Conservation (phyloP, 139 green algal species). For the Picocystis salinarum region DNA sequence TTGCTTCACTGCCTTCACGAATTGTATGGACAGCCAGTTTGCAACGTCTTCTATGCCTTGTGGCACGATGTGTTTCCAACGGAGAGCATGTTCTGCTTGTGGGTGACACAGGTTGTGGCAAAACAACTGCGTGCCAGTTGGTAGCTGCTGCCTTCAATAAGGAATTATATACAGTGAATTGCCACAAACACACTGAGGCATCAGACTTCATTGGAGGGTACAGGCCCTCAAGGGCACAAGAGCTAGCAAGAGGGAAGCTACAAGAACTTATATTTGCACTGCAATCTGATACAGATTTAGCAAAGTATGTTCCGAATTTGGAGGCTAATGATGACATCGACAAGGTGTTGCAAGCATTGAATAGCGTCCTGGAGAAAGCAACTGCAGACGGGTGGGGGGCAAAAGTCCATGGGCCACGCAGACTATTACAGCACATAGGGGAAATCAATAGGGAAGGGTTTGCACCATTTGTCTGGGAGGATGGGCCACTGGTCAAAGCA, state of each 20-base stretch:
- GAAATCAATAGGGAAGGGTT: constrained; percentile 15
- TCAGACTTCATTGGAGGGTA: constrained; percentile 92
- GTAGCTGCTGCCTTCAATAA: constrained; percentile 46
- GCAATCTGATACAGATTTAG: no score
- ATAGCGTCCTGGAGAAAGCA: constrained; percentile 37
- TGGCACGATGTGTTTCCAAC: constrained; percentile 34
- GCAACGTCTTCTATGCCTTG: constrained; percentile 67
- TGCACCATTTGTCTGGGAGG: constrained; percentile 43
- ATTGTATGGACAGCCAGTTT: constrained; percentile 87
- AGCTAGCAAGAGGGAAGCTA: no score
- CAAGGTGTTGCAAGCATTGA: no score
- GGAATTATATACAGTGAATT: constrained; percentile 86
- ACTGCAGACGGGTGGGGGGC: constrained; percentile 93
- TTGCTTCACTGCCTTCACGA: not conserved
- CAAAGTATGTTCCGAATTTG: no score
- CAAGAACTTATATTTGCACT: no score
- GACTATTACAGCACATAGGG: constrained; percentile 92
- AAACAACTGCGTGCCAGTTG: constrained; percentile 94
- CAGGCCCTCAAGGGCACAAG: constrained; percentile 30
- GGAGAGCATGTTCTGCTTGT: constrained; percentile 86
- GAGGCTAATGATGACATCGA: no score
- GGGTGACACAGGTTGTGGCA: constrained; percentile 89
- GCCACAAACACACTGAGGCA: constrained; percentile 96
- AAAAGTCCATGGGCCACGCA: constrained; percentile 91
- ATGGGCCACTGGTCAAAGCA: constrained; percentile 82